phyloP scores from a whole-genome alignment of 106 monocot genomes.

The Allium sativum region DNA sequence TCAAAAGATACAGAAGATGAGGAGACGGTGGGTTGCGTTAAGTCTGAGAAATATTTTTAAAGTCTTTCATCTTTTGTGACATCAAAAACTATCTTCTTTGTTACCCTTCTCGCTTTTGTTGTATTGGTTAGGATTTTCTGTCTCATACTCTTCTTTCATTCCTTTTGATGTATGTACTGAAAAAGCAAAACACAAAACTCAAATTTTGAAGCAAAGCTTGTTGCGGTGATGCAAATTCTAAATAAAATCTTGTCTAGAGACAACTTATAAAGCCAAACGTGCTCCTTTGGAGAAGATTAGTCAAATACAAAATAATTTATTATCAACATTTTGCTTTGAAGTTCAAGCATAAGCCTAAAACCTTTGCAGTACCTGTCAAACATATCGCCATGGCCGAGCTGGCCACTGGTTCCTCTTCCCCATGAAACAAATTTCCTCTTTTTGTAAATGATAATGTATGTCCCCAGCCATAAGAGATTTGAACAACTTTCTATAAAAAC shows the following conservation, averaged over 20 bases:
- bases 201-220: neutral
- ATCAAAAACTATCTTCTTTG: too few species aligned
- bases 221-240: neutral
- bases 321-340: neutral
- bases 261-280: neutral
- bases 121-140: too few species aligned
- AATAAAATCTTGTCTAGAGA: neutral
- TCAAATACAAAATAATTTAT: neutral
- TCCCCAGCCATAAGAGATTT: conserved; percentile 89
- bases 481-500: conserved; percentile 41
- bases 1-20: neutral
- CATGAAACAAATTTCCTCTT: conserved; percentile 68
- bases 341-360: neutral
- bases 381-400: conserved; percentile 16
- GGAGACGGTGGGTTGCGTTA: neutral
- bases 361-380: neutral
- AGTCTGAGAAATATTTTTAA: neutral
- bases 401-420: conserved; percentile 10
- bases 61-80: too few species aligned
- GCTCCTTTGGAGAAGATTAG: neutral
- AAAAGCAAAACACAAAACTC: neutral
- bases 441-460: conserved; percentile 74
- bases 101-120: too few species aligned
- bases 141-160: too few species aligned
- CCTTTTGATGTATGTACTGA: neutral